Conservation (phyloP, 148 eudicot genomes). For the Pouteria glomerata region DNA sequence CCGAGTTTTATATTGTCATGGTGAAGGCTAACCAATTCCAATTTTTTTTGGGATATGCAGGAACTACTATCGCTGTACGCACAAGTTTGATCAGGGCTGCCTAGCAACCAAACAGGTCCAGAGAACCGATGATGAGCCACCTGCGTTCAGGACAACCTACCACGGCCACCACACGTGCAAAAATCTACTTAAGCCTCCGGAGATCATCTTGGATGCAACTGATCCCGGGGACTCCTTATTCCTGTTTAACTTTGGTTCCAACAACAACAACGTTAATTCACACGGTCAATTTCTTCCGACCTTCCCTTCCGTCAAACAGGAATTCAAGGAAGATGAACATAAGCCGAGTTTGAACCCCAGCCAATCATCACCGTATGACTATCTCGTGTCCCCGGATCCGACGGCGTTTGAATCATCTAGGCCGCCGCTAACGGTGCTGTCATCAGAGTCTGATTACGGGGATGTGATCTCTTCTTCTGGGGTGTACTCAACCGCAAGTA, state of each 20-base stretch:
- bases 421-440: not conserved
- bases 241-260: slow-evolving; percentile 5
- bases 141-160: slow-evolving; percentile 26
- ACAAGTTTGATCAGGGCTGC: slow-evolving; percentile 52
- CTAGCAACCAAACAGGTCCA: slow-evolving; percentile 48
- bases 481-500: slow-evolving; percentile 22
- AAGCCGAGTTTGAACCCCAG: not conserved
- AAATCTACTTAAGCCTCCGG: slow-evolving; percentile 7
- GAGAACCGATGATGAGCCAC: slow-evolving; percentile 27
- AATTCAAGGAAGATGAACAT: not conserved
- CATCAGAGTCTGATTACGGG: slow-evolving; percentile 14
- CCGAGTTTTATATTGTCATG: too few species aligned
- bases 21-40: too few species aligned
- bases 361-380: not conserved
- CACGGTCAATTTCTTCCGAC: not conserved
- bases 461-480: slow-evolving; percentile 17
- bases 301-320: not conserved
- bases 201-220: not conserved
- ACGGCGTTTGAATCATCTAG: not conserved
- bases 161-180: slow-evolving; percentile 33
- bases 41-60: slow-evolving; percentile 30
- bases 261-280: not conserved
- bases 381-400: not conserved
- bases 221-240: slow-evolving; percentile 2
- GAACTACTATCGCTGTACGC: slow-evolving; percentile 67